Conservation (phyloP, 2,329 filamentous ascomycete genomes). For the Diaporthe sp. region DNA sequence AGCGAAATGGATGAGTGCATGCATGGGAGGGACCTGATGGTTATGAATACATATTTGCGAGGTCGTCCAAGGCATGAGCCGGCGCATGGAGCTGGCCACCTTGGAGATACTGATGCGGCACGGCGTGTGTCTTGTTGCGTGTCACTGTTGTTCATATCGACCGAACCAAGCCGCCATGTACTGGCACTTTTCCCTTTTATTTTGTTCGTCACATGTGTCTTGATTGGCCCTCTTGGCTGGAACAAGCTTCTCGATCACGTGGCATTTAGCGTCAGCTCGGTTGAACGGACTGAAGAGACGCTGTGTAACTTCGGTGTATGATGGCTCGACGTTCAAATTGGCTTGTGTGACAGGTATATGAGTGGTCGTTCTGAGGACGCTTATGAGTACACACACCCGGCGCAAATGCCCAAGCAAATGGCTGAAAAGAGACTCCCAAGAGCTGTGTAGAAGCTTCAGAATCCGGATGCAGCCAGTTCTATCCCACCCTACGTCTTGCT, state of each 20-base stretch:
- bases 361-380: neutral
- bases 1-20: neutral
- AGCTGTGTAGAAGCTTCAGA: neutral
- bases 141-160: conserved; percentile 23
- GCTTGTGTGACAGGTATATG: neutral
- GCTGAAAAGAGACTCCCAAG: neutral
- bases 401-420: neutral
- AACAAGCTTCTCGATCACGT: neutral
- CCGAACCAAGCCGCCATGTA: conserved; percentile 11
- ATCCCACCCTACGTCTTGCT: neutral
- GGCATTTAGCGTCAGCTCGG: neutral
- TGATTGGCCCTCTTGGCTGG: neutral
- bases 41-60: neutral
- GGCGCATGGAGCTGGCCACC: neutral
- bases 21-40: neutral
- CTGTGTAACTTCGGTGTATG: neutral
- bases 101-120: conserved; percentile 2
- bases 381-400: neutral
- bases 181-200: neutral
- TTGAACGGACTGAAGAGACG: neutral
- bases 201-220: neutral
- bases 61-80: neutral
- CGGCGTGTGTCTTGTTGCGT: conserved; percentile 22
- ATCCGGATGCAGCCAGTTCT: neutral
- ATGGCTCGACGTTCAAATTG: neutral